Evolutionary conservation across 805 yeast species (phyloP), one percentile per base, ranked within the genome.

Genomic region (Teunomyces kruisii): DNA sequence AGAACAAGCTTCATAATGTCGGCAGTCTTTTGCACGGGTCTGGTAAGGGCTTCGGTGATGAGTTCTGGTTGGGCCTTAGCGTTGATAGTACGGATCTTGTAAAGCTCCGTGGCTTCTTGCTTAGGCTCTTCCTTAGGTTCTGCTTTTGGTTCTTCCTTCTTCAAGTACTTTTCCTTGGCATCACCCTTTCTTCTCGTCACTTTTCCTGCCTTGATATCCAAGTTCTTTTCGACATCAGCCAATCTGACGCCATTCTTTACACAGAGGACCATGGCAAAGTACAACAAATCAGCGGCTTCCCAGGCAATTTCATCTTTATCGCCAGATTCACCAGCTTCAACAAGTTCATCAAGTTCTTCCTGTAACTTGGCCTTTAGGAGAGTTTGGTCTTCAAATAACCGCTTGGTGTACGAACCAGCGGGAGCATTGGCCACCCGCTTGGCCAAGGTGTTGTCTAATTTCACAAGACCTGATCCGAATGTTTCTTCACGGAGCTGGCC

Each of bases 301-400:
- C 97, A 94, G 0, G 98, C 86, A 44, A 89, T 78, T 46, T 92
- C 73, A 15, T 50, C 44, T 28, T 58, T 54, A 39, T 58, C 59
- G 9, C 53, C 54, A 24, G 57, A 45, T 56, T 58, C 50, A 10
- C 74, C 74, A 13, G 99, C 98, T 47, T 90, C 97, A 27, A 90
- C 81, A 50, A 94, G 79, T 67, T 94, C 99, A 58, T 92, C 97
- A 36, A 97, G 95, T 68, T 94, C 99, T 70, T 94, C 99, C 64
- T 83, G 81, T 68, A 94, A 84, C 74, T 94, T 88, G 19, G 98
- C 97, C 45, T 76, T 72, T 54, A 94, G 75, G 42, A 94, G 73
- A 19, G 74, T 76, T 32, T 80, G 81, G 67, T 94, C 98, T 42
- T 80, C 76, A 59, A 92, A 90, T 50, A 94, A 72, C 52, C 99